Conservation (phyloP, 2,329 filamentous ascomycete species). For the Cryphonectria radicalis region DNA sequence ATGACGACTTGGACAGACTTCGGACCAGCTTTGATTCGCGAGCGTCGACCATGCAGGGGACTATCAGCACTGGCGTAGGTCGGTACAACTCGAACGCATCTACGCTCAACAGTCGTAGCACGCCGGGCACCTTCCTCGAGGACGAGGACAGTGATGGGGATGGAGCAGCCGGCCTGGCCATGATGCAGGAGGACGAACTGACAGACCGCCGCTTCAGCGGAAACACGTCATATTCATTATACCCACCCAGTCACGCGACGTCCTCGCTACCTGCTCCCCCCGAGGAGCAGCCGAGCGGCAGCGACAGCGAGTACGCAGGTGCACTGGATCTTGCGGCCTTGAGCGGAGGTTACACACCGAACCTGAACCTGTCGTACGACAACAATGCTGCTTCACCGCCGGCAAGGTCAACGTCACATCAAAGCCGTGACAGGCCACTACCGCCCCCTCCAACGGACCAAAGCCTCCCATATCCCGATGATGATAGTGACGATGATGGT, state of each 20-base stretch:
- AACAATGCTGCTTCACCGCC: slow-evolving; percentile 49
- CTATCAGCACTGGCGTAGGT: slow-evolving; percentile 43
- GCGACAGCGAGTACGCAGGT: slow-evolving; percentile 71
- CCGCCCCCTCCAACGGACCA: slow-evolving; percentile 43
- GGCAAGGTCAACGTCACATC: slow-evolving; percentile 37
- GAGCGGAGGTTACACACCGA: slow-evolving; percentile 70
- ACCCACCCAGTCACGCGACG: slow-evolving; percentile 34
- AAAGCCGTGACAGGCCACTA: slow-evolving; percentile 25
- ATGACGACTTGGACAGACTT: slow-evolving; percentile 51
- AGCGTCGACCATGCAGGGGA: slow-evolving; percentile 49
- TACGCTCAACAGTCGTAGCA: slow-evolving; percentile 43
- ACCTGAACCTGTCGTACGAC: slow-evolving; percentile 55
- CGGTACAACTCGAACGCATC: slow-evolving; percentile 48
- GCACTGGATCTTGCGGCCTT: slow-evolving; percentile 74
- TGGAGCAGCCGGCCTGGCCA: slow-evolving; percentile 80
- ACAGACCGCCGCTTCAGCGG: slow-evolving; percentile 69
- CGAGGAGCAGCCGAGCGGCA: slow-evolving; percentile 55
- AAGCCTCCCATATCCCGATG: slow-evolving; percentile 48
- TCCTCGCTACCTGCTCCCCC: slow-evolving; percentile 50
- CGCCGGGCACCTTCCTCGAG: slow-evolving; percentile 44
- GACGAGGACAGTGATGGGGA: slow-evolving; percentile 81
- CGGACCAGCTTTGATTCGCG: slow-evolving; percentile 54
- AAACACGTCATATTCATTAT: slow-evolving; percentile 51
- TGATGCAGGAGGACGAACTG: slow-evolving; percentile 82
- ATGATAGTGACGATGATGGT: slow-evolving; percentile 40